Evolutionary conservation across 306 rosid genomes (phyloP).

Genomic region (Arachis stenosperma): DNA sequence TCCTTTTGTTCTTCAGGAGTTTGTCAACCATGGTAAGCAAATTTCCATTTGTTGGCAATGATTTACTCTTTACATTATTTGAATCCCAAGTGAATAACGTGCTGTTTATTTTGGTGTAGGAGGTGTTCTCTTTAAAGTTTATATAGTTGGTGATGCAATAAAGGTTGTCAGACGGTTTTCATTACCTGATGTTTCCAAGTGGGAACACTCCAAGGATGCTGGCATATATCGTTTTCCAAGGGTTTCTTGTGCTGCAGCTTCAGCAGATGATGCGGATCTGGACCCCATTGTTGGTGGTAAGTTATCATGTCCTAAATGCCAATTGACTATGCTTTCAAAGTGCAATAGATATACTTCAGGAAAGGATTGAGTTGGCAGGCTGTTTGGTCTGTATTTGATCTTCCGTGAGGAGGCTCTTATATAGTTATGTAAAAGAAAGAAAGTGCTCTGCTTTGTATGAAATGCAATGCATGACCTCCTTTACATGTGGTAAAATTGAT

Average conservation of each 20-base stretch:
- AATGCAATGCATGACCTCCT: neutral
- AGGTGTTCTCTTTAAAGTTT: slow-evolving; percentile 92
- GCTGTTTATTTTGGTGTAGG: slow-evolving; percentile 52
- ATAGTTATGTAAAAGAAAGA: neutral
- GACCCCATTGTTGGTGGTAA: slow-evolving; percentile 85
- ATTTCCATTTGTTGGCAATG: slow-evolving; percentile 13
- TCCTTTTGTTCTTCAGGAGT: slow-evolving; percentile 93
- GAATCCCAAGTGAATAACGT: slow-evolving; percentile 29
- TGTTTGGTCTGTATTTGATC: neutral
- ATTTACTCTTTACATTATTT: slow-evolving; percentile 13
- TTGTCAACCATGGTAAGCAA: slow-evolving; percentile 83
- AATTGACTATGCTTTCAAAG: neutral
- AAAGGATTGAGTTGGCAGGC: neutral
- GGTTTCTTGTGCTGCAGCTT: slow-evolving; percentile 96
- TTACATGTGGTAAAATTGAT: neutral
- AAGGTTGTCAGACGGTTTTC: slow-evolving; percentile 94
- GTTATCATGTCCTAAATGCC: slow-evolving; percentile 32
- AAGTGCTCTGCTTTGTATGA: neutral
- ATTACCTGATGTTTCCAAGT: slow-evolving; percentile 75
- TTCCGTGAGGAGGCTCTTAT: neutral
- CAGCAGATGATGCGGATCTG: slow-evolving; percentile 93
- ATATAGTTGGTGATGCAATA: slow-evolving; percentile 89
- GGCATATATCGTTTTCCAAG: slow-evolving; percentile 80
- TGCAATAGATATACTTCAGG: neutral
- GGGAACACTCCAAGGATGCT: slow-evolving; percentile 72